A percentile compares a stretch with the other conserved stretches of the same genome.
These are phyloP conservation scores for Globisporangium takayamanum DNA, from an alignment of 352 stramenopile species.

Conservation along the genomic window DNA sequence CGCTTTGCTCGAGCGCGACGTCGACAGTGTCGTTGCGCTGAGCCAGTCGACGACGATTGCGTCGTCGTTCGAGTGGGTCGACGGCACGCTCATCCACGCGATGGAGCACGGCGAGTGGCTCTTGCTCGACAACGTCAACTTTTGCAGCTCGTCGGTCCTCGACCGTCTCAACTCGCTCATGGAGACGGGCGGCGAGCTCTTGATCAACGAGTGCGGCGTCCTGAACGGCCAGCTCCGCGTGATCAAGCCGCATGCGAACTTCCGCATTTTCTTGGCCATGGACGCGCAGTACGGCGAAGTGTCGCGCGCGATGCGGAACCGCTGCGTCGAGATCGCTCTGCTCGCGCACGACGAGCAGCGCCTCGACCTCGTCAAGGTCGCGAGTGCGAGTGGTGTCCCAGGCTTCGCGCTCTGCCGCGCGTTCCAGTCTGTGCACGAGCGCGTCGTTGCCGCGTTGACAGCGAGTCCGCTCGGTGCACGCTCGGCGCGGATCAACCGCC, in stretches of 20 bases:
- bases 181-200: conserved; percentile 95
- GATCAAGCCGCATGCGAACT: conserved; percentile 96
- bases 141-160: conserved; percentile 98
- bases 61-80: conserved; percentile 96
- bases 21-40: conserved; percentile 39
- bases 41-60: conserved; percentile 60
- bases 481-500: conserved; percentile 45
- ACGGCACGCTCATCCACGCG: conserved; percentile 96
- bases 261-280: conserved; percentile 98
- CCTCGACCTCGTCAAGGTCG: conserved; percentile 65
- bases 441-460: conserved; percentile 29
- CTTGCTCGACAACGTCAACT: conserved; percentile 99
- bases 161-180: conserved; percentile 99
- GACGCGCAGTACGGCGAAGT: conserved; percentile 96
- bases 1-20: conserved; percentile 17
- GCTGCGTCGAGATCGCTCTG: conserved; percentile 96
- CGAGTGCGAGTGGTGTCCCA: conserved; percentile 48
- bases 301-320: conserved; percentile 99
- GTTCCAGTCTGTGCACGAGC: conserved; percentile 56
- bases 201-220: conserved; percentile 98
- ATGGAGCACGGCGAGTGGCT: conserved; percentile 99
- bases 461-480: conserved; percentile 20
- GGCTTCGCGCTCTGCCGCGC: conserved; percentile 54
- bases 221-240: conserved; percentile 89
- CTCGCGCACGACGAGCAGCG: conserved; percentile 37